Evolutionary conservation across 148 eudicot genomes (phyloP), one percentile per base, ranked within the genome.

Genomic region (Heliosperma pusillum): DNA sequence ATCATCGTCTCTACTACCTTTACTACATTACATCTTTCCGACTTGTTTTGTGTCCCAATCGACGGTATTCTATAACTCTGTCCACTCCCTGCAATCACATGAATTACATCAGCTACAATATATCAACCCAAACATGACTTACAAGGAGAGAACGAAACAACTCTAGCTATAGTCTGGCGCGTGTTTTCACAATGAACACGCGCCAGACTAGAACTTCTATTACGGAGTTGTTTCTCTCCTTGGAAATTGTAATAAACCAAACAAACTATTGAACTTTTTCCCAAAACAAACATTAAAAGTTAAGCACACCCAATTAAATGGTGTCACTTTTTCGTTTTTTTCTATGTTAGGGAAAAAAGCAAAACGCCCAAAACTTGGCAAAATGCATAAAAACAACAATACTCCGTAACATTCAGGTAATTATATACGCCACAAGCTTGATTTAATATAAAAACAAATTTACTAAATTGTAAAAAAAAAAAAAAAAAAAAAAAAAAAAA

Each of bases 1-100:
- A 20, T 60, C 64, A 5, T 60, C 64, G 4, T 21, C 24, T 60
- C 64, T 61, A 27, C 27, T 22, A 22, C 8, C 64, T 17, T 12
- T 52, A 42, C 76, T 82, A 90, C 75, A 85, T 79, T 63, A 78
- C 57, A 12, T 79, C 84, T 47, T 72, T 79, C 66, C 62, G 71
- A 36, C 69, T 72, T 10, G 74, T 67, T 55, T 62, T 71, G 59
- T 40, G 75, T 58, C 79, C 70, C 16, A 69, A 65, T 1, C 81
- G 69, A 6, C 80, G 69, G 33, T 69, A 71, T 24, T 66, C 66
- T 29, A 87, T 70, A 69, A 80, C 65, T 40, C 82, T 78, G 15
- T 75, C 40, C 69, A 71, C 57, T 69, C 67, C 74, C 82, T 76
- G 80, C 70, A 74, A n/a, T 5, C 29, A 42, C 13, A 50, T 16